These are phyloP conservation scores for Garcia nutans DNA, from an alignment of 345 rosid genomes.

Conservation along the genomic window DNA sequence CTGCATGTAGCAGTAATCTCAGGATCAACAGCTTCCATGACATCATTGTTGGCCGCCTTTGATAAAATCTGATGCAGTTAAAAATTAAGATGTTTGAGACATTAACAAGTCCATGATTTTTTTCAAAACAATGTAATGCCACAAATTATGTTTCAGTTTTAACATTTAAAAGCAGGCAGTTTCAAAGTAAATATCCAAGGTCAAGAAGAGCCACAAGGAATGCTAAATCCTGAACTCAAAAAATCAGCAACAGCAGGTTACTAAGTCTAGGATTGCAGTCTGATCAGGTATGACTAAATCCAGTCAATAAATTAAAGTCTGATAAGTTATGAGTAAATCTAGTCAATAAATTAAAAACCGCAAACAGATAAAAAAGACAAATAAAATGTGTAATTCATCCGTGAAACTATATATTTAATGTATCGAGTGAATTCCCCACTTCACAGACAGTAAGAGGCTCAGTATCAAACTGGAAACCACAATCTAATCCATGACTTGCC, in stretches of 20 bases:
- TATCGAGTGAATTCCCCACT: no score
- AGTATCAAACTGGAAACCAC: background rate
- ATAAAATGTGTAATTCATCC: background rate
- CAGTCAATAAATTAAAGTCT: no score
- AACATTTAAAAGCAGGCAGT: background rate
- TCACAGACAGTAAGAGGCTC: background rate
- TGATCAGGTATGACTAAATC: no score
- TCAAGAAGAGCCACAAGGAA: background rate
- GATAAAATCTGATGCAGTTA: conserved; percentile 58
- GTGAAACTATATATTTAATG: background rate
- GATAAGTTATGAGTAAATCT: no score
- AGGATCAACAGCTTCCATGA: conserved; percentile 82
- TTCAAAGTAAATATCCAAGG: background rate
- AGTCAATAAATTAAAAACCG: background rate
- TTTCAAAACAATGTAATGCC: background rate
- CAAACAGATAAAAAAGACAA: background rate
- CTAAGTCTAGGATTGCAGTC: no score
- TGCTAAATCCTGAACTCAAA: background rate
- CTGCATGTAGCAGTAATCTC: conserved; percentile 71
- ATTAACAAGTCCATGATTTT: background rate
- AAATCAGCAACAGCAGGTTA: no score
- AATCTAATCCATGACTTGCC: background rate
- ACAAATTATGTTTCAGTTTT: background rate
- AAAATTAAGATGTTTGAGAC: background rate
- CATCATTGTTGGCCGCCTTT: conserved; percentile 75